Base-by-base conservation (phyloP, 345 rosid species). In the Ceriops zippeliana region DNA sequence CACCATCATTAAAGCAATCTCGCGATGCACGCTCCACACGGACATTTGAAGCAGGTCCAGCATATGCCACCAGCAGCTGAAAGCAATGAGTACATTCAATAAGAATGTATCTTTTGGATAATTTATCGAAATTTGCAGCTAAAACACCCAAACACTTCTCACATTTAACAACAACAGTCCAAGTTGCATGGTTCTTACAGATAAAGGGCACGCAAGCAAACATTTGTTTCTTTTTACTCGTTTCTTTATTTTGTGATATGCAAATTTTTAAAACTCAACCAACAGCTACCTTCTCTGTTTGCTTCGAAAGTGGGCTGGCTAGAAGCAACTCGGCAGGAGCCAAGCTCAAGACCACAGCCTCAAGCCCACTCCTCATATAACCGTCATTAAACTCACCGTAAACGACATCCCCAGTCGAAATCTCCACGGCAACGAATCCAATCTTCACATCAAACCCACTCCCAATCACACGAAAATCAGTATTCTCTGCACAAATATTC, bases 331-430 rank as follows among this genome's bases (percentile, higher is more conserved):
- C 98, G 58, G 89, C 91, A 4, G 98, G 98, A 62, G 90, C 72
- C 85, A 93, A 86, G 83, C 91, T 86, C 72, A 86, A 77, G 52
- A 93, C 61, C 79, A 87, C 83, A 84, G 96, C 90, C 76, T 91
- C 97, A 37, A 93, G 84, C 7, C 91, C 91, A 62, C 86, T 93
- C 78, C 98, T 88, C 86, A 86, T 59, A 24, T 86, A 66, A 65
- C 80, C 85, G 68, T 93, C 97, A 76, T 78, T 77, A 51, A 89
- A 87, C 79, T 89, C 96, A 31, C 91, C 95, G 72, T 84, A 82
- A 74, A 89, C 85, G 70, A 93, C 92, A 79, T 91, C 96, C 38
- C 97, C 96, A 1, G 97, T 91, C 0, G 98, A 93, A 70, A 91
- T 81, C 78, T 93, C 98, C 67, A 93, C 92, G 0, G 83, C 96